A percentile compares a stretch with the other conserved stretches of the same genome.
Conservation (phyloP, 148 eudicot genomes). For the Diospyros lotus region DNA sequence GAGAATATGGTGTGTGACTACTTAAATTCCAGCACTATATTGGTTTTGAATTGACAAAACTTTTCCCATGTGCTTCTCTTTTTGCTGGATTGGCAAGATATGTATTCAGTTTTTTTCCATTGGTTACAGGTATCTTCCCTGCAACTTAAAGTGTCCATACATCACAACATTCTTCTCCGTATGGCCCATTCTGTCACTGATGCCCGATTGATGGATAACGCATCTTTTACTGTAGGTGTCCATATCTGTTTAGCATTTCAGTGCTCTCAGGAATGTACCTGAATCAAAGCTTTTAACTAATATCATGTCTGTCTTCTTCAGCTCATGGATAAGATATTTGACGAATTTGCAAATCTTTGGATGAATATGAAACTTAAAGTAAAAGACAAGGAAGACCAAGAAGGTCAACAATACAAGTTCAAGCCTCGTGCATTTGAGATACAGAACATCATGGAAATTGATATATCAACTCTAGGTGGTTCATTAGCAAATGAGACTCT, state of each 20-base stretch:
- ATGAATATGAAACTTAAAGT: conserved; percentile 58
- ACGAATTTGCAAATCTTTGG: conserved; percentile 65
- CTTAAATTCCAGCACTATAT: neutral
- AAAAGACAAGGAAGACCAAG: conserved; percentile 46
- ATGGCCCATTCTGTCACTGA: conserved; percentile 50
- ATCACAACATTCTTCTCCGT: conserved; percentile 54
- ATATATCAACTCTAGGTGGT: conserved; percentile 49
- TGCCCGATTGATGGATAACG: conserved; percentile 45
- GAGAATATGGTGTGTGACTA: conserved; percentile 42
- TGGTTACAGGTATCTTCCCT: conserved; percentile 42
- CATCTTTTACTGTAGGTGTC: conserved; percentile 52
- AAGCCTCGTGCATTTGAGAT: conserved; percentile 77
- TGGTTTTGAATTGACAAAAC: neutral
- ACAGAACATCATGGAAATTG: conserved; percentile 61
- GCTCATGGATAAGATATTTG: conserved; percentile 65
- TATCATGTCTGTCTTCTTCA: conserved; percentile 23
- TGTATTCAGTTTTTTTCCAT: neutral
- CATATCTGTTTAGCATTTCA: neutral
- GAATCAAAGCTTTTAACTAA: neutral
- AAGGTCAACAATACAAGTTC: conserved; percentile 71
- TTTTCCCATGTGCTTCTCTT: neutral
- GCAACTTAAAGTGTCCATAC: conserved; percentile 49
- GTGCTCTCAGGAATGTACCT: neutral
- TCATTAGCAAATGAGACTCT: conserved; percentile 53
- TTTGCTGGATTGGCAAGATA: neutral